Evolutionary conservation across 2,329 filamentous ascomycete species (phyloP).

Genomic region (Cladosporium colombiae): DNA sequence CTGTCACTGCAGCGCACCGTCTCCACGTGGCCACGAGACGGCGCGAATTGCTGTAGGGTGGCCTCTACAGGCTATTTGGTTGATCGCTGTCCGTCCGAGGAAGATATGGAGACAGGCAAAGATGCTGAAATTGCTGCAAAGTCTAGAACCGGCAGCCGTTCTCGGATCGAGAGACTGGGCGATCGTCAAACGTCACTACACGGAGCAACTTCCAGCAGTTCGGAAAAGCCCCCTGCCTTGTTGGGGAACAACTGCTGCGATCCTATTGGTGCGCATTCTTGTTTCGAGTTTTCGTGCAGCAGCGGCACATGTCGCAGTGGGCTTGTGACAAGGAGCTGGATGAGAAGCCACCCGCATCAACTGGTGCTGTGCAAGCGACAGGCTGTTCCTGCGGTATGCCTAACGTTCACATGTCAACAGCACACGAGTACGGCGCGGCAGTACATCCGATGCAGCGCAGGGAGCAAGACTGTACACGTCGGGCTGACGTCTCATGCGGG

Average conservation of each 20-base stretch:
- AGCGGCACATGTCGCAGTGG: constrained; percentile 2
- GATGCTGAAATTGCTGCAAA: not conserved
- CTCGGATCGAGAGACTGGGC: constrained; percentile 1
- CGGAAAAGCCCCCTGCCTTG: constrained; percentile 8
- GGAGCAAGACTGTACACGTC: not conserved
- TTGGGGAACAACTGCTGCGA: not conserved
- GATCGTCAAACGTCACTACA: constrained; percentile 9
- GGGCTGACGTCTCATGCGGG: constrained; percentile 3
- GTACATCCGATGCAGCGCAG: not conserved
- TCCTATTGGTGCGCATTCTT: constrained; percentile 18
- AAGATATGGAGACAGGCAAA: constrained; percentile 1
- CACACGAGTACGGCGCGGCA: constrained; percentile 9
- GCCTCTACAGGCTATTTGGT: constrained; percentile 5
- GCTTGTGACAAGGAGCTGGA: not conserved
- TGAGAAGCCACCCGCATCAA: constrained; percentile 1
- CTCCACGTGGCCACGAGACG: constrained; percentile 14
- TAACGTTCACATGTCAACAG: not conserved
- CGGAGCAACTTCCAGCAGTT: constrained; percentile 16
- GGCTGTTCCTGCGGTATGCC: constrained; percentile 1
- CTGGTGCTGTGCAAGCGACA: constrained; percentile 4
- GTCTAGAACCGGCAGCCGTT: constrained; percentile 10
- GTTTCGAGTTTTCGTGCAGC: constrained; percentile 1
- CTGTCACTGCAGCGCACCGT: not conserved
- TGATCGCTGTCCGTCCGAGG: constrained; percentile 1
- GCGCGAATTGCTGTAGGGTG: constrained; percentile 7